phyloP scores from a whole-genome alignment of 2,329 filamentous ascomycete genomes.

The Xylaria sp. region DNA sequence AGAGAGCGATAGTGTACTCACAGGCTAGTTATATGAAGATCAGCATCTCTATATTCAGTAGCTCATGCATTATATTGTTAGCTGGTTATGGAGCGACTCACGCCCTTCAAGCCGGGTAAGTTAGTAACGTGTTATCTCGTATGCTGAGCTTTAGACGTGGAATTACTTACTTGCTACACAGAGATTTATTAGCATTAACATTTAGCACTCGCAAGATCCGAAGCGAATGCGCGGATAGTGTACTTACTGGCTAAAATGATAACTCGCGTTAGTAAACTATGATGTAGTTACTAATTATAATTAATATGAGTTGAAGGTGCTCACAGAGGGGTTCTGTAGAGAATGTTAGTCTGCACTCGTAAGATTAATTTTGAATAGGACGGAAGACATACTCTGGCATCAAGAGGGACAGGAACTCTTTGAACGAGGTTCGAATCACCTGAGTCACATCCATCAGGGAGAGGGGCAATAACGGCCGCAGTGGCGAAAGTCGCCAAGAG shows the following conservation, averaged over 20 bases:
- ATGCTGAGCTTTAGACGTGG: neutral
- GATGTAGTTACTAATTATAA: constrained; percentile 1
- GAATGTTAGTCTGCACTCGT: constrained; percentile 1
- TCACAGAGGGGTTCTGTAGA: constrained; percentile 1
- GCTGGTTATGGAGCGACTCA: constrained; percentile 4
- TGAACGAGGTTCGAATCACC: constrained; percentile 17
- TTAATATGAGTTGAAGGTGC: neutral
- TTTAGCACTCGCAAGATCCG: neutral
- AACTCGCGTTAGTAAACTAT: neutral
- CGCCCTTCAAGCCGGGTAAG: constrained; percentile 1
- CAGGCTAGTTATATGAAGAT: neutral
- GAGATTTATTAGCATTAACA: neutral
- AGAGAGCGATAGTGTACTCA: constrained; percentile 6
- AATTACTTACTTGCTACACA: constrained; percentile 6
- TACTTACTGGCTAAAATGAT: neutral
- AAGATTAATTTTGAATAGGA: neutral
- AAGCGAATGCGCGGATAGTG: neutral
- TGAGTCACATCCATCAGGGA: constrained; percentile 16
- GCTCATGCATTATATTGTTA: neutral
- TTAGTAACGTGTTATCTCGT: neutral
- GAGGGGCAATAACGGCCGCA: constrained; percentile 21
- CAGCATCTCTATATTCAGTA: constrained; percentile 6
- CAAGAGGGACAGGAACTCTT: constrained; percentile 26
- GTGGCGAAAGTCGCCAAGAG: constrained; percentile 9
- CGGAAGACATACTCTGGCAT: constrained; percentile 14